A percentile compares a stretch with the other conserved stretches of the same genome.
These are phyloP conservation scores for Botryotinia calthae DNA, from an alignment of 2,329 filamentous ascomycete species.

Conservation along the genomic window DNA sequence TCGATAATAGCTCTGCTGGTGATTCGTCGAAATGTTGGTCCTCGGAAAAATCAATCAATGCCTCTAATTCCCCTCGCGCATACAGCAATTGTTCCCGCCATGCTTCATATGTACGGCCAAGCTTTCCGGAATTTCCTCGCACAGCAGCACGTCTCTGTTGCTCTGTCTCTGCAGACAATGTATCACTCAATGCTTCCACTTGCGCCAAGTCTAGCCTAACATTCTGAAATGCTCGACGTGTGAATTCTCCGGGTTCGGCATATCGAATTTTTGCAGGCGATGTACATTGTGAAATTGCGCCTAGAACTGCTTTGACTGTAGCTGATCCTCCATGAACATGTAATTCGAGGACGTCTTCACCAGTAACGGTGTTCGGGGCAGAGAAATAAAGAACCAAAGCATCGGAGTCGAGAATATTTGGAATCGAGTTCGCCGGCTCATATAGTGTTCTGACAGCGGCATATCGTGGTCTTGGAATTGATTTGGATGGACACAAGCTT, in stretches of 20 bases:
- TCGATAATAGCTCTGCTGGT: conserved; percentile 66
- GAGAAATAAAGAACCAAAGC: conserved; percentile 74
- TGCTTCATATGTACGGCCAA: conserved; percentile 73
- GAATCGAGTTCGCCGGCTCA: conserved; percentile 48
- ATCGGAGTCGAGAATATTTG: conserved; percentile 60
- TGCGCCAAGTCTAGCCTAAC: conserved; percentile 82
- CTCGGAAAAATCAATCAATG: conserved; percentile 94
- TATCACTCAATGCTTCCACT: conserved; percentile 65
- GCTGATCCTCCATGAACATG: conserved; percentile 93
- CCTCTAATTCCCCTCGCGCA: conserved; percentile 88
- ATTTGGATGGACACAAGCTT: conserved; percentile 54
- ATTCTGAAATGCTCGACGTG: conserved; percentile 85
- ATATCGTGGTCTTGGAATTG: conserved; percentile 56
- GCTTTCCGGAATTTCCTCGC: conserved; percentile 66
- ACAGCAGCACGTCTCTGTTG: conserved; percentile 88
- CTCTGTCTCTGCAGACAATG: conserved; percentile 73
- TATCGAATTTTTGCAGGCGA: conserved; percentile 60
- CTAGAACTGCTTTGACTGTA: conserved; percentile 80
- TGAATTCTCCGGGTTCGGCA: conserved; percentile 95
- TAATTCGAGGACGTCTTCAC: conserved; percentile 87
- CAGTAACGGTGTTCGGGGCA: conserved; percentile 77
- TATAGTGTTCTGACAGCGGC: conserved; percentile 75
- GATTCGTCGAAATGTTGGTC: conserved; percentile 97
- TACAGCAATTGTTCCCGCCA: conserved; percentile 78
- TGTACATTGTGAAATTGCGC: conserved; percentile 63